Conservation (phyloP, 768 basidiomycete species). For the Lentinula lateritia region DNA sequence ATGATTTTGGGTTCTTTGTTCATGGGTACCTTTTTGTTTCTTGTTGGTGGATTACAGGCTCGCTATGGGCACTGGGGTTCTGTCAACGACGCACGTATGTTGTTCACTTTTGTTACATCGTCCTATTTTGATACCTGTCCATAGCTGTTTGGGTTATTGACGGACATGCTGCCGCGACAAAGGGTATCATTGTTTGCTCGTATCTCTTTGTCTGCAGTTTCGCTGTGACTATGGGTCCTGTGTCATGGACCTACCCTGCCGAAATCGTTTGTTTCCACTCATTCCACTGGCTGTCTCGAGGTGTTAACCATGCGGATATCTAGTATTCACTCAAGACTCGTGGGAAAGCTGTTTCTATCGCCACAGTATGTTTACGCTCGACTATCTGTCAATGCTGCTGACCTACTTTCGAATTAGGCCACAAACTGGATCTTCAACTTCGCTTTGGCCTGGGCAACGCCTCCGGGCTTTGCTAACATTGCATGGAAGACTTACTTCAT, state of each 20-base stretch:
- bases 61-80: slow-evolving; percentile 58
- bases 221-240: slow-evolving; percentile 73
- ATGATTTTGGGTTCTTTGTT: slow-evolving; percentile 56
- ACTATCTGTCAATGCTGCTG: not conserved
- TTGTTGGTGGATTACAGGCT: slow-evolving; percentile 73
- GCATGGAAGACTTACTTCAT: slow-evolving; percentile 77
- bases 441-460: slow-evolving; percentile 70
- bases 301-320: not conserved
- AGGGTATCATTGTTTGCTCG: slow-evolving; percentile 70
- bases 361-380: slow-evolving; percentile 34
- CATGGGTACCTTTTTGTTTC: slow-evolving; percentile 75
- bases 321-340: slow-evolving; percentile 59
- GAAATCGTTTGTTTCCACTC: slow-evolving; percentile 37
- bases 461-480: slow-evolving; percentile 60
- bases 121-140: not conserved
- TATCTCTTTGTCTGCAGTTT: slow-evolving; percentile 75
- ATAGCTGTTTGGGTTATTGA: slow-evolving; percentile 45
- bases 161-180: slow-evolving; percentile 50
- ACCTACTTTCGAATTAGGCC: slow-evolving; percentile 10
- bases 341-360: slow-evolving; percentile 48
- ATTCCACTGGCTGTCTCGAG: not conserved
- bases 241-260: slow-evolving; percentile 70
- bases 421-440: slow-evolving; percentile 69
- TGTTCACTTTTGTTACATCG: not conserved
- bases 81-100: slow-evolving; percentile 30